Conservation (phyloP, 2,329 filamentous ascomycete genomes). For the Arthrobotrys sinensis region DNA sequence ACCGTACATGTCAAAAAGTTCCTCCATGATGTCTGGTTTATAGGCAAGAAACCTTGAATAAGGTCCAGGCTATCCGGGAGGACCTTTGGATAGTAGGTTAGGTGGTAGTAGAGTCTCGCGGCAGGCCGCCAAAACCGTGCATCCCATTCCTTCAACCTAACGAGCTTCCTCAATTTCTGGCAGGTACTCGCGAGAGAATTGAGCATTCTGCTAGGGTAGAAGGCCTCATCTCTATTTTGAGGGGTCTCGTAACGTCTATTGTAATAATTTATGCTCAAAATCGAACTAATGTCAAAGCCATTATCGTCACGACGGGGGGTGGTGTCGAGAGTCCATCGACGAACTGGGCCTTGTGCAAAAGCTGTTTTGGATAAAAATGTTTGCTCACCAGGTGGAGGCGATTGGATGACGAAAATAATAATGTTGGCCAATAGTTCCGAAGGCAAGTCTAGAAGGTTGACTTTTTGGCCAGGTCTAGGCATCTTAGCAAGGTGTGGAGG, state of each 20-base stretch:
- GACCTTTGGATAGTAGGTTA: conserved; percentile 51
- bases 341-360: conserved; percentile 20
- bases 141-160: conserved; percentile 61
- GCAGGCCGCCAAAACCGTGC: conserved; percentile 63
- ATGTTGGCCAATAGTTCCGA: conserved; percentile 41
- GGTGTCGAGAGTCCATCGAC: conserved; percentile 40
- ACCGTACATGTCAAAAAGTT: conserved; percentile 63
- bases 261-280: conserved; percentile 22
- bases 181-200: conserved; percentile 60
- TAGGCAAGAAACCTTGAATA: conserved; percentile 62
- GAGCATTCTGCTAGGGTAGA: conserved; percentile 51
- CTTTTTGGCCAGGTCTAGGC: conserved; percentile 18
- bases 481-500: conserved; percentile 3
- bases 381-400: conserved; percentile 25
- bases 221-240: conserved; percentile 44
- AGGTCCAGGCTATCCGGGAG: conserved; percentile 62
- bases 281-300: conserved; percentile 27
- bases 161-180: conserved; percentile 59
- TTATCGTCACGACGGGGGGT: conserved; percentile 16
- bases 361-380: conserved; percentile 20
- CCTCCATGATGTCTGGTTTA: conserved; percentile 63
- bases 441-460: conserved; percentile 38
- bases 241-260: conserved; percentile 34
- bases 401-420: conserved; percentile 43
- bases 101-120: conserved; percentile 62